Evolutionary conservation across 345 rosid genomes (phyloP), one percentile per base, ranked within the genome.

Genomic region (Cochlearia excelsa): DNA sequence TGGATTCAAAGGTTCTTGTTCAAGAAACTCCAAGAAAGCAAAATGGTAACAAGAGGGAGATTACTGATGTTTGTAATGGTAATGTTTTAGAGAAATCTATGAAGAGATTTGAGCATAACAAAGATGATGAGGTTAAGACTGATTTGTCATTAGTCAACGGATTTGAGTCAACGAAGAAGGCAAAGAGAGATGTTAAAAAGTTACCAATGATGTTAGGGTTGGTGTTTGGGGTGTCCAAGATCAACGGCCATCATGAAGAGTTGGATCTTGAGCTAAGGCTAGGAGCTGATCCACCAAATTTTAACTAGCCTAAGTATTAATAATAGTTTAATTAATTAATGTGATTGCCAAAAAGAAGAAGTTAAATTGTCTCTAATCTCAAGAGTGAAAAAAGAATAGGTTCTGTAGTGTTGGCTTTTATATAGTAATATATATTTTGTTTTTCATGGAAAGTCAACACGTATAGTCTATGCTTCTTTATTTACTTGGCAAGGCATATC

Each of bases 201-300:
- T 70, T 38, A 28, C 70, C 74, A 27, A 2, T 64, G 65, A 64
- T 64, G 74, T 37, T 64, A 57, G 74, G 70, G 50, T 73, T 76
- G 65, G 75, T 63, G 16, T 51, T 41, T 65, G 79, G 75, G 54
- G 56, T 74, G 11, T 58, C 70, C 31, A 58, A 59, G 51, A 65
- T 53, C 61, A 71, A 71, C 49, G 61, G 66, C 46, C 61, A 52
- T 38, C 66, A 71, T 28, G 85, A 83, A 7, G 88, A 77, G 39
- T 66, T 89, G 76, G 95, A 89, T 79, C 97, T 89, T 73, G 97
- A 89, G 81, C 90, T 89, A 61, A 78, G 92, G 81, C 91, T 89
- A 65, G 95, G 97, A 43, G 75, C 29, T 69, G 59, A 77, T 60
- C 72, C 82, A n/a, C 72, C 81, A 44, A 65, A 78, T 31, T 74